Percentiles rank a stretch among this genome's conserved stretches.
phyloP scores from a whole-genome alignment of 1,284 basidiomycete species.

The Cerrena zonata region DNA sequence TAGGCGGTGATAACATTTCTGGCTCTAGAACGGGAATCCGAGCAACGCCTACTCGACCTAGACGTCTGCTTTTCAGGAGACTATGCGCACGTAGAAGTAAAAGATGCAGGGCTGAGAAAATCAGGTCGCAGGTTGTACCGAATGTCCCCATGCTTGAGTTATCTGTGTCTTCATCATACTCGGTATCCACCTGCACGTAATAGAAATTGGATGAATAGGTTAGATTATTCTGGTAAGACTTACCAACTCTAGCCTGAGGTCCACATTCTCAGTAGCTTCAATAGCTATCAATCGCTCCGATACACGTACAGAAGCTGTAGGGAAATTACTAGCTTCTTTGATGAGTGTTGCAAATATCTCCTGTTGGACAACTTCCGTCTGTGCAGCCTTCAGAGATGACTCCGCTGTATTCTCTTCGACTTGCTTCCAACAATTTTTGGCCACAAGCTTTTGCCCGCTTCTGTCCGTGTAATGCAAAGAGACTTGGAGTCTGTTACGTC shows the following conservation, averaged over 20 bases:
- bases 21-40: constrained; percentile 25
- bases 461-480: constrained; percentile 38
- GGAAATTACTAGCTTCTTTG: constrained; percentile 62
- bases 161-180: constrained; percentile 9
- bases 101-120: constrained; percentile 56
- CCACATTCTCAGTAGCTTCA: constrained; percentile 63
- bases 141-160: neutral
- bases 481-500: constrained; percentile 52
- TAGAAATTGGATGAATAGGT: neutral
- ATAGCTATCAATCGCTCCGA: constrained; percentile 70
- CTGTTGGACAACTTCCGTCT: constrained; percentile 69
- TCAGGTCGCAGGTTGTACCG: constrained; percentile 58
- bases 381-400: constrained; percentile 48
- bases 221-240: neutral
- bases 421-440: constrained; percentile 34
- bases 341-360: constrained; percentile 71
- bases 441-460: constrained; percentile 28
- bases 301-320: constrained; percentile 67
- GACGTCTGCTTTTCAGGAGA: constrained; percentile 43
- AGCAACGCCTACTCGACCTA: constrained; percentile 32
- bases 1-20: constrained; percentile 24
- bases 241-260: constrained; percentile 66
- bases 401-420: constrained; percentile 41
- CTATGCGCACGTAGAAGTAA: constrained; percentile 62
- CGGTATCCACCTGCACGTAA: constrained; percentile 23